Conservation (phyloP, 2,329 filamentous ascomycete genomes). For the Pseudohalonectria lignicola region DNA sequence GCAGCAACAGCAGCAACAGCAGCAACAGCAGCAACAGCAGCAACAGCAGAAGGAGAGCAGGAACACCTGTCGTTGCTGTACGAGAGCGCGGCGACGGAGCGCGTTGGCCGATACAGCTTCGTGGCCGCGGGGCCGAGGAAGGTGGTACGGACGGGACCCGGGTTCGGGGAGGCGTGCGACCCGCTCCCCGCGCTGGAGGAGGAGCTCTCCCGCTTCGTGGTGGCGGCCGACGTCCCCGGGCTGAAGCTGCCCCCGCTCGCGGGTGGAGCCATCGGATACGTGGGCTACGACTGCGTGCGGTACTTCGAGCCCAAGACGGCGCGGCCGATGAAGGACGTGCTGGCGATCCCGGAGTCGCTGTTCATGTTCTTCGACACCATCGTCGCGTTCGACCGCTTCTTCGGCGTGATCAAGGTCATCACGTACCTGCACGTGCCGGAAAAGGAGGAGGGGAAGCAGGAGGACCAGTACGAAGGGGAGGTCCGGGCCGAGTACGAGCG, state of each 20-base stretch:
- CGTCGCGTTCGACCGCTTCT: slow-evolving; percentile 90
- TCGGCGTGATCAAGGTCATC: slow-evolving; percentile 83
- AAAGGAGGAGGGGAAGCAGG: slow-evolving; percentile 16
- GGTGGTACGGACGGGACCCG: slow-evolving; percentile 76
- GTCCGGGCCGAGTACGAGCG: slow-evolving; percentile 61
- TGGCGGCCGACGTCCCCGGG: slow-evolving; percentile 66
- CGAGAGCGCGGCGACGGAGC: slow-evolving; percentile 85
- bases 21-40: slow-evolving; percentile 42
- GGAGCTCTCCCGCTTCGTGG: slow-evolving; percentile 67
- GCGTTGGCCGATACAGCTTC: slow-evolving; percentile 91
- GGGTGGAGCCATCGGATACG: slow-evolving; percentile 90
- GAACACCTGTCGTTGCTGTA: slow-evolving; percentile 65
- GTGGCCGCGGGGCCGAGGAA: slow-evolving; percentile 64
- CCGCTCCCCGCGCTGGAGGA: slow-evolving; percentile 73
- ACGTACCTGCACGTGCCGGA: slow-evolving; percentile 66
- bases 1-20: slow-evolving; percentile 6
- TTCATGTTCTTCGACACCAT: slow-evolving; percentile 98
- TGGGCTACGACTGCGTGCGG: slow-evolving; percentile 89
- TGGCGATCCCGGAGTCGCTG: slow-evolving; percentile 82
- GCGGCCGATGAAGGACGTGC: slow-evolving; percentile 74
- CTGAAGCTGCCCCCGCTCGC: slow-evolving; percentile 76
- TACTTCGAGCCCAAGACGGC: slow-evolving; percentile 96
- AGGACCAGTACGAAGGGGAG: slow-evolving; percentile 20
- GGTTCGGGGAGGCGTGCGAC: slow-evolving; percentile 74
- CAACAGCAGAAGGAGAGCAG: no score